phyloP scores from a whole-genome alignment of 768 basidiomycete genomes.

The Lyophyllum decastes region DNA sequence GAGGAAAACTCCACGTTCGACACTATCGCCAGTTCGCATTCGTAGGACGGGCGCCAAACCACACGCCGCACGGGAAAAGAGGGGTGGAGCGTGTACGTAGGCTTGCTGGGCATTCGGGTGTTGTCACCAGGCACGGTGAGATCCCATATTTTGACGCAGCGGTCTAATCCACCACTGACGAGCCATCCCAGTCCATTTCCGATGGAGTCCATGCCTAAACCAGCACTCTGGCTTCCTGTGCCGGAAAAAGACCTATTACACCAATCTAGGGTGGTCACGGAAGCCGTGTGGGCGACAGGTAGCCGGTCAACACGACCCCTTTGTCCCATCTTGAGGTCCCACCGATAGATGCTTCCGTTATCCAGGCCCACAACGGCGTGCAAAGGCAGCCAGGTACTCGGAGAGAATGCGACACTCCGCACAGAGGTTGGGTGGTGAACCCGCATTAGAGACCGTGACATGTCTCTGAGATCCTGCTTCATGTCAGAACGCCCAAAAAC shows the following conservation, averaged over 20 bases:
- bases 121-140: conserved; percentile 45
- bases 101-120: conserved; percentile 59
- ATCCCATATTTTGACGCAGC: conserved; percentile 85
- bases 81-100: conserved; percentile 72
- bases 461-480: conserved; percentile 67
- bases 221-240: conserved; percentile 10
- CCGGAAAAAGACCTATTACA: conserved; percentile 32
- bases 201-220: conserved; percentile 19
- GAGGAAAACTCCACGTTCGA: conserved; percentile 59
- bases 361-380: conserved; percentile 71
- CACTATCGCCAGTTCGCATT: conserved; percentile 74
- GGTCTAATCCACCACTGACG: conserved; percentile 77
- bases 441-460: conserved; percentile 67
- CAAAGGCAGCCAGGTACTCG: conserved; percentile 61
- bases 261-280: conserved; percentile 80
- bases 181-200: conserved; percentile 68
- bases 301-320: conserved; percentile 72
- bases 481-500: conserved; percentile 2
- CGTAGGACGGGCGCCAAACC: conserved; percentile 74
- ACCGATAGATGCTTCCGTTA: conserved; percentile 71
- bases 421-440: conserved; percentile 73
- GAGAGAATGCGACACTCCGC: conserved; percentile 71
- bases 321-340: conserved; percentile 81
- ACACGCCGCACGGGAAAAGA: conserved; percentile 75
- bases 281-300: conserved; percentile 70